A percentile compares a stretch with the other conserved stretches of the same genome.
Evolutionary conservation across 805 yeast species (phyloP).

Genomic region (Metschnikowia proteae): DNA sequence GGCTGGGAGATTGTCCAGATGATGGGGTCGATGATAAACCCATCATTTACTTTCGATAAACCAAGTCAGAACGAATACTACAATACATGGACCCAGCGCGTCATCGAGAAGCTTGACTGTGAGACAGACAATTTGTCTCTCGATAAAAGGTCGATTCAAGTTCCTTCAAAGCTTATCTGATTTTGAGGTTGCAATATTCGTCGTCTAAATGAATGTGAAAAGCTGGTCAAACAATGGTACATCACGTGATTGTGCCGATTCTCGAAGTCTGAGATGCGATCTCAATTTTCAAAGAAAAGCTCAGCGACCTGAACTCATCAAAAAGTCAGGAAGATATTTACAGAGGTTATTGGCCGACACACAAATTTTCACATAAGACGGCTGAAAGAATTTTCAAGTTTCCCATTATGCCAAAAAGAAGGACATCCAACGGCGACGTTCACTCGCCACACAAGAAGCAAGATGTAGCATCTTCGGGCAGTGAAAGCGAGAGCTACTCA

Average conservation of each 20-base stretch:
- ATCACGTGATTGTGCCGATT: background rate
- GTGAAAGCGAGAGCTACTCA: conserved; percentile 13
- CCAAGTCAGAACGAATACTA: conserved; percentile 29
- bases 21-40: conserved; percentile 36
- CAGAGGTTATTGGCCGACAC: background rate
- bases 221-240: background rate
- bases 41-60: conserved; percentile 28
- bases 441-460: conserved; percentile 13
- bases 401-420: conserved; percentile 11
- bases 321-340: too few species aligned
- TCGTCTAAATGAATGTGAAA: background rate
- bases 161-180: too few species aligned
- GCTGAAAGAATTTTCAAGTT: background rate
- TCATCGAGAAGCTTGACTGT: conserved; percentile 9
- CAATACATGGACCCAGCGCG: conserved; percentile 28
- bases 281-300: conserved; percentile 1
- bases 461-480: conserved; percentile 7
- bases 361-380: background rate
- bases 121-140: too few species aligned
- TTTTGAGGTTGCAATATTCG: too few species aligned
- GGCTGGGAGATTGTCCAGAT: conserved; percentile 29
- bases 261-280: conserved; percentile 1
- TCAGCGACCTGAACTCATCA: background rate
- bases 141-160: too few species aligned
- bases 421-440: conserved; percentile 11